Evolutionary conservation across 2,329 filamentous ascomycete species (phyloP).

Genomic region (Apiospora marii): DNA sequence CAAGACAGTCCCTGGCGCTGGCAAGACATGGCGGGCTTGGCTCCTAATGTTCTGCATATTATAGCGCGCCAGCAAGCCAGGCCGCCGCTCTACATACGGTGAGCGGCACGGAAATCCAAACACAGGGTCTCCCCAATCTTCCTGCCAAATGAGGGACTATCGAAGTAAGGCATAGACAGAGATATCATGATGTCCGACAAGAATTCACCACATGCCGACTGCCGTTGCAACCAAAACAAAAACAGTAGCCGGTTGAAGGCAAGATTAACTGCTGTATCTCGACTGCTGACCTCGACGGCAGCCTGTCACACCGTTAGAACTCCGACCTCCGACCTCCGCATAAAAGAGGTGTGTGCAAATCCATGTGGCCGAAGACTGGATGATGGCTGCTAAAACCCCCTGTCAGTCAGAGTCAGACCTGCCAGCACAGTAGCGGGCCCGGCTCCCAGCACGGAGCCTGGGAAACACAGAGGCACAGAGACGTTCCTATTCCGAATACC

Average conservation of each 20-base stretch:
- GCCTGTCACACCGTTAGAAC: conserved; percentile 9
- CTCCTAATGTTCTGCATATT: neutral
- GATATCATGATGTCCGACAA: neutral
- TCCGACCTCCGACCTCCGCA: conserved; percentile 15
- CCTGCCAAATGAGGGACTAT: neutral
- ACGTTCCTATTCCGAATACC: conserved; percentile 7
- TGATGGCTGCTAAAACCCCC: neutral
- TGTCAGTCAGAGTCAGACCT: neutral
- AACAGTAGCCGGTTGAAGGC: neutral
- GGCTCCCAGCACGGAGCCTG: neutral
- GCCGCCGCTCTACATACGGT: neutral
- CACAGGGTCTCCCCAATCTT: neutral
- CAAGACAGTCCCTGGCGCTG: neutral
- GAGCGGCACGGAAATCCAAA: neutral
- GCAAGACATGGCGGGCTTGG: neutral
- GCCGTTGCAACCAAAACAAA: neutral
- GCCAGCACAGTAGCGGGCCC: neutral
- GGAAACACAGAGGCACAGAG: neutral
- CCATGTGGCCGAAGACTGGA: neutral
- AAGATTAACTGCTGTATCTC: neutral
- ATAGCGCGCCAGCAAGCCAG: conserved; percentile 10
- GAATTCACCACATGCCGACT: neutral
- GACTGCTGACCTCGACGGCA: neutral
- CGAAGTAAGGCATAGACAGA: neutral
- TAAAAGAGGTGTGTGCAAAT: neutral